Base-by-base conservation (phyloP, 805 yeast species). In the Saccharomycopsis fermentans region DNA sequence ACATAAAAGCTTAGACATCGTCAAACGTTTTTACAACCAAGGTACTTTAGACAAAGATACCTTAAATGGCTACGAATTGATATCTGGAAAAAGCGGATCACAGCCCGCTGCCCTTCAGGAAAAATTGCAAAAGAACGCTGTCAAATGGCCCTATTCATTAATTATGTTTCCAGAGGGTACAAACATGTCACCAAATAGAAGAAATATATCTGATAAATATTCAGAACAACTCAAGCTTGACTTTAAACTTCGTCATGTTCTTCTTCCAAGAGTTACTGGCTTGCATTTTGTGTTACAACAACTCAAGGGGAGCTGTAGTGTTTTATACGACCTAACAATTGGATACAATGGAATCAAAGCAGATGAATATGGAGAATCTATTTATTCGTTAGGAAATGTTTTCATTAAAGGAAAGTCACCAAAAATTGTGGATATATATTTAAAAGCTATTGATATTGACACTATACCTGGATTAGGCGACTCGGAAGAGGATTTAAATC, bases 111-210 rank as follows among this genome's bases (percentile, higher is more conserved):
- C 37, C 43, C 5, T 27, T 36, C 14, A 21, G 48, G 27, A 29
- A 34, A 52, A 52, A 34, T 19, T n/a, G 14, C 32, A 34, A 5
- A 16, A n/a, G 12, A 21, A 52, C 32, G 8, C 26, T 24, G 35
- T 59, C 6, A 61, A 67, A 6, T 78, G 81, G 81, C 84, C 87
- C 3, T 83, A 84, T 62, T 82, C 86, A 77, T 69, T 94, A 52
- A 71, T 91, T 24, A 70, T 94, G 29, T 94, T 86, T 71, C 99
- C 99, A 1, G 99, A 94, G 70, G 99, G 99, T 4, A 94, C 99
- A 0, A 94, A 90, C 59, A 72, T 87, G 57, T 83, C 94, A 40
- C 76, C 75, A 4, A 78, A 81, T 60, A 89, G 96, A 1, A 76
- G 81, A 54, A 71, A 65, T 2, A 79, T 80, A 59, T 81, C 91